These are phyloP conservation scores for Hyphopichia khmerensis DNA, from an alignment of 1,139 yeast genomes.

Conservation along the genomic window DNA sequence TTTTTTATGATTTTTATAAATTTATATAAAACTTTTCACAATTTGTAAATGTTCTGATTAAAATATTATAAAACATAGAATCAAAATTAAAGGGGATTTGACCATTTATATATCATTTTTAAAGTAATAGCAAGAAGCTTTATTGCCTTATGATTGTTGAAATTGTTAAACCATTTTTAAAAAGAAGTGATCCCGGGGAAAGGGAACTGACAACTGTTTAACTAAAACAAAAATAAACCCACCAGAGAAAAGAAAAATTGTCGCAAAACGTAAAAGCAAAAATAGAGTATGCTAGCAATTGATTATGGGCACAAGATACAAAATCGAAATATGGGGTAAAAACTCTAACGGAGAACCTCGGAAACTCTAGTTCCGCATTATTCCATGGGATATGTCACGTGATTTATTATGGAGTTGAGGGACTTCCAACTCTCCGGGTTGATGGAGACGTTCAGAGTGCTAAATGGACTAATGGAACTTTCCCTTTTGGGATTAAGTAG, in stretches of 20 bases:
- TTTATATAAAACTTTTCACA: too few relatives aligned
- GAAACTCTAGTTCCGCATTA: constrained; percentile 3
- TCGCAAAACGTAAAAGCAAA: not conserved
- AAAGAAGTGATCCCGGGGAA: constrained; percentile 14
- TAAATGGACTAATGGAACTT: too few relatives aligned
- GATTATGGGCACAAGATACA: not conserved
- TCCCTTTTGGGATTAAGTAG: constrained; percentile 1
- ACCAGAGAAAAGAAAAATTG: too few relatives aligned
- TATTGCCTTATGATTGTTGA: too few relatives aligned
- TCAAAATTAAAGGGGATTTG: not conserved
- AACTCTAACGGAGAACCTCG: constrained; percentile 11
- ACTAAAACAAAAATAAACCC: too few relatives aligned
- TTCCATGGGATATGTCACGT: not conserved
- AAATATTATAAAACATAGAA: too few relatives aligned
- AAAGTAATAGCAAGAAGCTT: too few relatives aligned
- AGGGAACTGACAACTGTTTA: constrained; percentile 8
- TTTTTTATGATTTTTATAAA: not conserved
- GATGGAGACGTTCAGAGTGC: not conserved
- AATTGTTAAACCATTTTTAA: not conserved
- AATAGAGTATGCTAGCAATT: not conserved
- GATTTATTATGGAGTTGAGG: not conserved
- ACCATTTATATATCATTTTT: too few relatives aligned
- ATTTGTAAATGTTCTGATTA: too few relatives aligned
- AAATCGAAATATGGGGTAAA: constrained; percentile 16
- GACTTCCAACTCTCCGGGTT: not conserved